Base-by-base conservation (phyloP, 2,329 filamentous ascomycete species). In the Colletotrichum noveboracense region DNA sequence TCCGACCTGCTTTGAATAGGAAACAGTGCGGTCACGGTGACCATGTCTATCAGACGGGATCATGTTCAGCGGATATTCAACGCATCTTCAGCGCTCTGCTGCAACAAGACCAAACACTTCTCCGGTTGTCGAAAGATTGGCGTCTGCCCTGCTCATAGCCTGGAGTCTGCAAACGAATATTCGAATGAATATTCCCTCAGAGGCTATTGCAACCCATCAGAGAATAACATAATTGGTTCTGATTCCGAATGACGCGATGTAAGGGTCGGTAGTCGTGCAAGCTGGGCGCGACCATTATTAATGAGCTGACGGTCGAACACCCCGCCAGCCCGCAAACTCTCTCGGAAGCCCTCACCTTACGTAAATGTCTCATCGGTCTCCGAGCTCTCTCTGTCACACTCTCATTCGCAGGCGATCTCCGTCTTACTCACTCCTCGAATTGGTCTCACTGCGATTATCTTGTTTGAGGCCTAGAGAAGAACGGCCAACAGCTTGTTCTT, bases 281-380 rank as follows among this genome's bases (percentile, higher is more conserved):
- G 1, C 21, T 24, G 26, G 21, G 12, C 24, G 36, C 62, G 62
- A n/a, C 30, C 52, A 36, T 70, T 70, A 62, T 70, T 52, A 52
- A 34, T 62, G 18, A 52, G 43, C 43, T 52, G n/a, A 70, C 21
- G 56, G 21, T 34, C 55, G 56, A 34, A 13, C 56, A 61, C 67
- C 67, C 67, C 67, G 67, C 43, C 43, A 52, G 67, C 38, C 38
- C 38, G 38, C 67, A 62, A 36, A 62, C 67, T 69, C 67, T 70
- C 67, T 24, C 61, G 61, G n/a, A 70, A 26, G 34, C 67, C 26
- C 28, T 32, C 56, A 62, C 67, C 67, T 70, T 70, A 70, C 56
- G 67, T 70, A 70, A 70, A 43, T 62, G 66, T 36, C 56, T 70
- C 56, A 62, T 70, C 67, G 67, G 67, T 62, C 67, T 70, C 56